Evolutionary conservation across 148 eudicot genomes (phyloP).

Genomic region (Rhododendron williamsianum): DNA sequence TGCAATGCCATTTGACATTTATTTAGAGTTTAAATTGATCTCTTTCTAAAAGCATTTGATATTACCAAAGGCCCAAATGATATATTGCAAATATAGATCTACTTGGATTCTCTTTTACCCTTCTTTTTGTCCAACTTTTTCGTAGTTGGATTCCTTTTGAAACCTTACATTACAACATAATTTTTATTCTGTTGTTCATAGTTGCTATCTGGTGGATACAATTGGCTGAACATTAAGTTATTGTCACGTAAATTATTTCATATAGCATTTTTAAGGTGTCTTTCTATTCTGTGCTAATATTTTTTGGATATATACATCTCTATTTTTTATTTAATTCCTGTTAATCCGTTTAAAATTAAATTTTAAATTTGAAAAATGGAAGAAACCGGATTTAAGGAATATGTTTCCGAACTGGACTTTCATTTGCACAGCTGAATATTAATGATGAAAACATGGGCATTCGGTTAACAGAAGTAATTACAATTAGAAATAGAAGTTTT

Average conservation of each 20-base stretch:
- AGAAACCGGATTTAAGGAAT: not conserved
- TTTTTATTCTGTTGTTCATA: conserved; percentile 1
- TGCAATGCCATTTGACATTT: not conserved
- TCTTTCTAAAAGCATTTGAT: not conserved
- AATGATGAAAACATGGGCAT: not conserved
- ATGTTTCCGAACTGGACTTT: not conserved
- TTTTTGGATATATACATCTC: not conserved
- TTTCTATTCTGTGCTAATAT: not conserved
- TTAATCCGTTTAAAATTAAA: not conserved
- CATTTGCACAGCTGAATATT: not conserved
- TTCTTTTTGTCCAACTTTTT: not conserved
- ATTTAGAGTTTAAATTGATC: not conserved
- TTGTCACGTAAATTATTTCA: not conserved
- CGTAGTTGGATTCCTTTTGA: not conserved
- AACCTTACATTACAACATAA: not conserved
- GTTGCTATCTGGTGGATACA: not conserved
- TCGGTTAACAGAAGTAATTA: not conserved
- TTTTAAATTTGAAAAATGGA: not conserved
- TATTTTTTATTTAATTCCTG: not conserved
- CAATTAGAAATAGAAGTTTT: not conserved
- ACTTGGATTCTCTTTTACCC: not conserved
- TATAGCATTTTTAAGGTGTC: not conserved
- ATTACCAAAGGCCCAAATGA: not conserved
- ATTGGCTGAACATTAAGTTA: not conserved
- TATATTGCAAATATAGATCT: not conserved